A percentile compares a stretch with the other conserved stretches of the same genome.
Conservation (phyloP, 345 rosid species). For the Camelina neglecta region DNA sequence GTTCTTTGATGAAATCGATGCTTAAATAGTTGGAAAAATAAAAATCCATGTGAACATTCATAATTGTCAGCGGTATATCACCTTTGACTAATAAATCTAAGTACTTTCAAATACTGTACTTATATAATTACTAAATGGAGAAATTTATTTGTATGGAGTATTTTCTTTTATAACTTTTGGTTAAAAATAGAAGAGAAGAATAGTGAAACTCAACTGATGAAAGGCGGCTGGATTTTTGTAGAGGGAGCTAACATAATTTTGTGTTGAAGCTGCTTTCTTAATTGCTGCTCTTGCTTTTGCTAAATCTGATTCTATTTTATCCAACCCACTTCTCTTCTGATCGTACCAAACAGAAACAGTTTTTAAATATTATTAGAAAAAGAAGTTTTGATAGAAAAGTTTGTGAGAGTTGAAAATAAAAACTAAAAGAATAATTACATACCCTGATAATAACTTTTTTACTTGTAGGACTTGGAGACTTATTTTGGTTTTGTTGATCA, state of each 20-base stretch:
- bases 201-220: slow-evolving; percentile 52
- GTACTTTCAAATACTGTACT: not conserved
- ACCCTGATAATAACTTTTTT: slow-evolving; percentile 26
- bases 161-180: too few relatives aligned
- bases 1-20: slow-evolving; percentile 18
- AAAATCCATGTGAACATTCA: slow-evolving; percentile 7
- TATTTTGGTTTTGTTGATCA: slow-evolving; percentile 21
- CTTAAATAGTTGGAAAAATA: not conserved
- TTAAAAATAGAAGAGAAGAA: not conserved
- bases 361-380: too few relatives aligned
- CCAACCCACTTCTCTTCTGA: slow-evolving; percentile 39
- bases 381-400: not conserved
- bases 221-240: slow-evolving; percentile 64
- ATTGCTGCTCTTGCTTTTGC: slow-evolving; percentile 60
- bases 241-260: slow-evolving; percentile 52
- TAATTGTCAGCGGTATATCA: slow-evolving; percentile 19
- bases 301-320: slow-evolving; percentile 52
- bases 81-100: not conserved
- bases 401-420: not conserved
- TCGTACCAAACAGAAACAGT: too few relatives aligned
- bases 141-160: not conserved
- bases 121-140: not conserved
- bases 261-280: slow-evolving; percentile 46
- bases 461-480: slow-evolving; percentile 24
- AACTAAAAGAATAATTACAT: not conserved